These are phyloP conservation scores for Arthrobotrys entomopaga DNA, from an alignment of 2,329 filamentous ascomycete genomes.

Conservation along the genomic window DNA sequence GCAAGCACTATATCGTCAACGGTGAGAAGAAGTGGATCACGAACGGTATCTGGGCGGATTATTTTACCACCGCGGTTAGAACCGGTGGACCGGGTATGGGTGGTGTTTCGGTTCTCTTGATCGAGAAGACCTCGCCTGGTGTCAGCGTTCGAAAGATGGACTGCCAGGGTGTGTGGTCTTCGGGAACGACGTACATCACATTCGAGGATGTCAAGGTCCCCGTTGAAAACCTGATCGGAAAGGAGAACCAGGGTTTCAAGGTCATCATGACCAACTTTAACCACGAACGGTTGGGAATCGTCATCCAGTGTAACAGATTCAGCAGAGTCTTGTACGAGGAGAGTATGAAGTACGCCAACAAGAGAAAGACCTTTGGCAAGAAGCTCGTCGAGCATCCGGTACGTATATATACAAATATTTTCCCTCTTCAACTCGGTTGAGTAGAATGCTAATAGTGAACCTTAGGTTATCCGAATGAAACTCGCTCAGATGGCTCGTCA, in stretches of 20 bases:
- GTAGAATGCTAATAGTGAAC: conserved; percentile 1
- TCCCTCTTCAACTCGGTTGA: neutral
- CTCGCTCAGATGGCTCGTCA: conserved; percentile 98
- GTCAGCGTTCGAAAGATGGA: conserved; percentile 96
- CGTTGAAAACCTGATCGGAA: conserved; percentile 97
- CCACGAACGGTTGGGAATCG: conserved; percentile 98
- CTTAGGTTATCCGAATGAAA: conserved; percentile 89
- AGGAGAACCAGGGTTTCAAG: conserved; percentile 94
- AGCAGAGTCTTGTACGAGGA: conserved; percentile 97
- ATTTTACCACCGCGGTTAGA: conserved; percentile 95
- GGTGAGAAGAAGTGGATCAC: conserved; percentile 99
- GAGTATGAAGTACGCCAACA: conserved; percentile 94
- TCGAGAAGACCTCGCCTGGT: conserved; percentile 84
- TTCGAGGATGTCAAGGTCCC: conserved; percentile 99
- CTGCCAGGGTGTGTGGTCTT: conserved; percentile 96
- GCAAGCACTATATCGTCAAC: conserved; percentile 99
- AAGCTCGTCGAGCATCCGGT: conserved; percentile 89
- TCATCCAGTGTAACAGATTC: conserved; percentile 97
- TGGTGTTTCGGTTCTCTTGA: conserved; percentile 87
- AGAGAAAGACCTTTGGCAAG: conserved; percentile 96
- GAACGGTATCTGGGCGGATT: conserved; percentile 95
- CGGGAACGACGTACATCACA: conserved; percentile 94
- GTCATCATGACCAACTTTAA: conserved; percentile 99
- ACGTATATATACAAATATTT: conserved; percentile 9
- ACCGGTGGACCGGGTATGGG: conserved; percentile 92